phyloP scores from a whole-genome alignment of 2,329 filamentous ascomycete species.

The Phoma sp. region DNA sequence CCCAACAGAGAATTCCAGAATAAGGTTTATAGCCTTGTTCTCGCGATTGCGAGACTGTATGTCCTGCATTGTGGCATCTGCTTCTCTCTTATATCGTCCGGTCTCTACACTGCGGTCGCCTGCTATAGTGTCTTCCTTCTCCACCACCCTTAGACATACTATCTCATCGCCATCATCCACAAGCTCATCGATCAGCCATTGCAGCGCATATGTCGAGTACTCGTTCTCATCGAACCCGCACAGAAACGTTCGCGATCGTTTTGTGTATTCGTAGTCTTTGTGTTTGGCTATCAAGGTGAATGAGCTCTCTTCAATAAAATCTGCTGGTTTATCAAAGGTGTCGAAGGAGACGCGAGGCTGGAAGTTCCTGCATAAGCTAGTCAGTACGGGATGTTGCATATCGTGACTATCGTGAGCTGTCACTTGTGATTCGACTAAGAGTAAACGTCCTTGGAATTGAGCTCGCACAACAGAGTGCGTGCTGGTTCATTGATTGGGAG shows the following conservation, averaged over 20 bases:
- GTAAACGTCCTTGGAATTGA: too few relatives aligned
- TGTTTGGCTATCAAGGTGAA: slow-evolving; percentile 86
- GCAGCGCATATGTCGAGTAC: slow-evolving; percentile 89
- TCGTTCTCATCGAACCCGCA: slow-evolving; percentile 90
- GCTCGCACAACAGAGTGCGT: not conserved
- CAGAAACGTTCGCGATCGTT: slow-evolving; percentile 85
- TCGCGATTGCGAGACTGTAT: slow-evolving; percentile 82
- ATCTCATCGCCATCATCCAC: slow-evolving; percentile 94
- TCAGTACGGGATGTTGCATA: slow-evolving; percentile 16
- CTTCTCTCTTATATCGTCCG: slow-evolving; percentile 76
- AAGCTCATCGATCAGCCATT: slow-evolving; percentile 90
- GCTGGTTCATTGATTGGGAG: not conserved
- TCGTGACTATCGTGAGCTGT: not conserved
- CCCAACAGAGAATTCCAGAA: slow-evolving; percentile 86
- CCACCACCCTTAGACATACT: slow-evolving; percentile 85
- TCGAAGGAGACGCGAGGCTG: slow-evolving; percentile 75
- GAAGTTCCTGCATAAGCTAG: slow-evolving; percentile 59
- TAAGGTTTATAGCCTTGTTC: slow-evolving; percentile 82
- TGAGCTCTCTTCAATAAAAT: slow-evolving; percentile 64
- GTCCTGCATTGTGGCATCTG: slow-evolving; percentile 72
- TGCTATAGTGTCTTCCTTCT: slow-evolving; percentile 76
- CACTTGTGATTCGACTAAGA: too few relatives aligned
- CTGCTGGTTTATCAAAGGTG: slow-evolving; percentile 71
- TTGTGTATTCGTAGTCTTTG: slow-evolving; percentile 79
- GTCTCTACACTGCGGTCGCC: slow-evolving; percentile 66